A percentile compares a stretch with the other conserved stretches of the same genome.
These are phyloP conservation scores for Cytospora leucostoma DNA, from an alignment of 2,329 filamentous ascomycete species.

Conservation along the genomic window DNA sequence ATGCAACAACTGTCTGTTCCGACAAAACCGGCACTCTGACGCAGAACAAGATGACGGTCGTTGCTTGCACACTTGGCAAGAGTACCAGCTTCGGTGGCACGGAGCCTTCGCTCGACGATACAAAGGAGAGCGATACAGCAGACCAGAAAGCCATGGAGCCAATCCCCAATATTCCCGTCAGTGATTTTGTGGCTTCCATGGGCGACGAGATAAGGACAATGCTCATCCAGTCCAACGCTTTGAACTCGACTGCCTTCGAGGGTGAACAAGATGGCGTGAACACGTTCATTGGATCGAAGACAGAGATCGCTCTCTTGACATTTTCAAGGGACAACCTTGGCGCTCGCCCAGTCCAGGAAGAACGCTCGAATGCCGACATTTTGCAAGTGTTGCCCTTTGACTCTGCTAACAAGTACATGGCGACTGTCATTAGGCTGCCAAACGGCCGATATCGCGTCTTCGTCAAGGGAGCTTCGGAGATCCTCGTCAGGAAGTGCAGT, in stretches of 20 bases:
- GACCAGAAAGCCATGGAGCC: slow-evolving; percentile 36
- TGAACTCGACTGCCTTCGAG: slow-evolving; percentile 58
- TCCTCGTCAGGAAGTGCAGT: slow-evolving; percentile 50
- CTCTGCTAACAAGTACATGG: slow-evolving; percentile 58
- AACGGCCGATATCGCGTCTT: slow-evolving; percentile 51
- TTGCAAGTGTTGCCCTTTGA: slow-evolving; percentile 56
- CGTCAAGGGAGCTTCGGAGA: slow-evolving; percentile 60
- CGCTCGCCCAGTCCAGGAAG: slow-evolving; percentile 47
- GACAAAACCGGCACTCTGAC: slow-evolving; percentile 78
- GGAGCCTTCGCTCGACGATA: slow-evolving; percentile 34
- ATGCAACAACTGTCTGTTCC: slow-evolving; percentile 74
- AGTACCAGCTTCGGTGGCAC: slow-evolving; percentile 39
- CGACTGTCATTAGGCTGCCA: slow-evolving; percentile 50
- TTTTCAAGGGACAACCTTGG: slow-evolving; percentile 53
- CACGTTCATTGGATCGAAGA: slow-evolving; percentile 55
- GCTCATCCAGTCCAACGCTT: slow-evolving; percentile 37
- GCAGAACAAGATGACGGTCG: slow-evolving; percentile 75
- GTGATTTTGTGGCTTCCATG: slow-evolving; percentile 32
- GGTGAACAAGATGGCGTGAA: slow-evolving; percentile 41
- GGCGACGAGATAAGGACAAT: slow-evolving; percentile 30
- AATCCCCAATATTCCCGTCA: slow-evolving; percentile 33
- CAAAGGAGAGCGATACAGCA: slow-evolving; percentile 19
- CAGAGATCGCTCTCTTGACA: slow-evolving; percentile 54
- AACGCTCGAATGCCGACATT: slow-evolving; percentile 48
- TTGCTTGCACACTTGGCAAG: slow-evolving; percentile 66